These are phyloP conservation scores for Passalora sequoiae DNA, from an alignment of 2,329 filamentous ascomycete species.

Conservation along the genomic window DNA sequence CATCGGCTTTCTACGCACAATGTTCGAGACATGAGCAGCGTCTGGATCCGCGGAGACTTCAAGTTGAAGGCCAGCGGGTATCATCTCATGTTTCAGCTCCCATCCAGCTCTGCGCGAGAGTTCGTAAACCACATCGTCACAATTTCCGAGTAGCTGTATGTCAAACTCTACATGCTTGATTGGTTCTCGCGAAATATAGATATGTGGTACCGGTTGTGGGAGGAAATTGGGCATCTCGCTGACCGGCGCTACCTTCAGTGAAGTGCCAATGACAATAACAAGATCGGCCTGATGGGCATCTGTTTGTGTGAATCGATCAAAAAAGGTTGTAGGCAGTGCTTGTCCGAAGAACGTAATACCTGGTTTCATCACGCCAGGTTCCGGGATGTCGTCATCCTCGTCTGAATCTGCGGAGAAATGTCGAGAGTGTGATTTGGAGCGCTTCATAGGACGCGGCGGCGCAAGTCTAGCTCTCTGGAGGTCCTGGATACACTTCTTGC, in stretches of 20 bases:
- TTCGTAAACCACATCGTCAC: slow-evolving; percentile 83
- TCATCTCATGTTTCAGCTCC: slow-evolving; percentile 72
- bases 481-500: slow-evolving; percentile 61
- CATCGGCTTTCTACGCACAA: slow-evolving; percentile 5
- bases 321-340: slow-evolving; percentile 77
- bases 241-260: slow-evolving; percentile 90
- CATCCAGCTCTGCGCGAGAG: slow-evolving; percentile 77
- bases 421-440: slow-evolving; percentile 41
- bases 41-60: slow-evolving; percentile 14
- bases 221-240: slow-evolving; percentile 62
- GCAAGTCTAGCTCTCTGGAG: slow-evolving; percentile 46
- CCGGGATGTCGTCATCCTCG: slow-evolving; percentile 60
- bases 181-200: slow-evolving; percentile 48
- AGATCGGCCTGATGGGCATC: slow-evolving; percentile 79
- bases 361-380: slow-evolving; percentile 81
- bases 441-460: slow-evolving; percentile 27
- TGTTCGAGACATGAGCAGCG: slow-evolving; percentile 7
- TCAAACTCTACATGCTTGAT: slow-evolving; percentile 91
- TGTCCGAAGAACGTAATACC: slow-evolving; percentile 99
- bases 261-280: slow-evolving; percentile 93
- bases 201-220: slow-evolving; percentile 30
- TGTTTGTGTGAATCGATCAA: slow-evolving; percentile 69
- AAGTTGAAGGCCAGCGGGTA: slow-evolving; percentile 46
- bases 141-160: slow-evolving; percentile 91
- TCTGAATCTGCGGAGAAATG: slow-evolving; percentile 51